Conservation (phyloP, 2,329 filamentous ascomycete species). For the Trichoderma semiorbis region DNA sequence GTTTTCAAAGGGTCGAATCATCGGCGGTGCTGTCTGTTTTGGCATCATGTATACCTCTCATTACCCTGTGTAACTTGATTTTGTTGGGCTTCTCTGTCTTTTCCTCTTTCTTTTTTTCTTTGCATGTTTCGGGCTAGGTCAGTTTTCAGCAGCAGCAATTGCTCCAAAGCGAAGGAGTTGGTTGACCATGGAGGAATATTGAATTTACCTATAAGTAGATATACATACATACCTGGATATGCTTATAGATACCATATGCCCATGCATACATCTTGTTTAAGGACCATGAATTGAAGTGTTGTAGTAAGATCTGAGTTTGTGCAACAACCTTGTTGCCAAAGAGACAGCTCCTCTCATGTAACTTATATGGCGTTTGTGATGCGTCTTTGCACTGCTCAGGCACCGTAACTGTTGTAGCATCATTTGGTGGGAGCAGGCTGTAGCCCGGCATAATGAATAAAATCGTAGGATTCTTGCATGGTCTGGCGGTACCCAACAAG, state of each 20-base stretch:
- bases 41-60: not conserved
- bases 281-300: not conserved
- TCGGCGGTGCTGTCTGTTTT: not conserved
- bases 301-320: not conserved
- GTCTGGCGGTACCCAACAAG: not conserved
- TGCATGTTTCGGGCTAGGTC: not conserved
- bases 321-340: not conserved
- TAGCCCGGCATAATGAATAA: not conserved
- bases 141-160: not conserved
- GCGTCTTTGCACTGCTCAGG: not conserved
- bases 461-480: not conserved
- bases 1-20: not conserved
- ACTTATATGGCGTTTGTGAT: not conserved
- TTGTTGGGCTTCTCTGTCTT: not conserved
- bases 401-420: not conserved
- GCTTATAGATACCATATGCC: not conserved
- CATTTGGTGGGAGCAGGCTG: not conserved
- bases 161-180: not conserved
- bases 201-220: not conserved
- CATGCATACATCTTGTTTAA: not conserved
- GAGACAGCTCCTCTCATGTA: not conserved
- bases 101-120: not conserved
- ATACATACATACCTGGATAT: not conserved
- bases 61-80: not conserved
- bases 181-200: not conserved